A percentile compares a stretch with the other conserved stretches of the same genome.
phyloP scores from a whole-genome alignment of 2,329 filamentous ascomycete species.

The Chalaropsis thielavioides region DNA sequence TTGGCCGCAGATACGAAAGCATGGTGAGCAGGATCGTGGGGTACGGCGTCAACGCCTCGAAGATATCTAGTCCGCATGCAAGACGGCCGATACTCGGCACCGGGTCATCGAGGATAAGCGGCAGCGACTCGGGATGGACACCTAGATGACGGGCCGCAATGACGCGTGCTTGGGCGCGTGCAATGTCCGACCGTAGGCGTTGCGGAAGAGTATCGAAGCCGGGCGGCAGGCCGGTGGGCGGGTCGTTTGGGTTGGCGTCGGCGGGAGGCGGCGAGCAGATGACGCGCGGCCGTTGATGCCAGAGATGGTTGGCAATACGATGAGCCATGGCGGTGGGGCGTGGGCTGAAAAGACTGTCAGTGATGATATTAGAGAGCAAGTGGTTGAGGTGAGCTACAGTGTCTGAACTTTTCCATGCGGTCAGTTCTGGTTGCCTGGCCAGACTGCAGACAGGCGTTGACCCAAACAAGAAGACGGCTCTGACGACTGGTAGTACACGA shows the following conservation, averaged over 20 bases:
- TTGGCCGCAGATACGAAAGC: slow-evolving; percentile 29
- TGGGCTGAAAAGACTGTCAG: too few relatives aligned
- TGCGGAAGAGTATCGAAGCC: slow-evolving; percentile 12
- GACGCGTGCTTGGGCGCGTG: background rate
- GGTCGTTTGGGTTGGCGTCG: background rate
- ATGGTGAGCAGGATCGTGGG: slow-evolving; percentile 31
- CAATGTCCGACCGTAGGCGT: slow-evolving; percentile 7
- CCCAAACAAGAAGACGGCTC: too few relatives aligned
- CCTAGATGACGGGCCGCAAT: background rate
- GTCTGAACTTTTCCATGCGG: background rate
- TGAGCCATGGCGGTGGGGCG: background rate
- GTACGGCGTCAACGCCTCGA: slow-evolving; percentile 31
- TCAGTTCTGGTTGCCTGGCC: background rate
- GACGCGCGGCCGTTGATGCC: background rate
- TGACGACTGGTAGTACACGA: background rate
- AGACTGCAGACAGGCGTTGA: background rate
- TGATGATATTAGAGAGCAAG: background rate
- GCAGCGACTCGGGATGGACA: slow-evolving; percentile 12
- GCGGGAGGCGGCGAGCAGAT: background rate
- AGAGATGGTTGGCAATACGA: background rate
- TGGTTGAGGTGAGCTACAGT: background rate
- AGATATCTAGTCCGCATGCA: slow-evolving; percentile 27
- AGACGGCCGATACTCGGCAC: background rate
- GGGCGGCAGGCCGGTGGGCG: slow-evolving; percentile 8
- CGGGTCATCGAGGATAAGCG: slow-evolving; percentile 18